Percentiles rank a stretch among this genome's conserved stretches.
Evolutionary conservation across 2,329 filamentous ascomycete genomes (phyloP).

Genomic region (Xylogone sp.): DNA sequence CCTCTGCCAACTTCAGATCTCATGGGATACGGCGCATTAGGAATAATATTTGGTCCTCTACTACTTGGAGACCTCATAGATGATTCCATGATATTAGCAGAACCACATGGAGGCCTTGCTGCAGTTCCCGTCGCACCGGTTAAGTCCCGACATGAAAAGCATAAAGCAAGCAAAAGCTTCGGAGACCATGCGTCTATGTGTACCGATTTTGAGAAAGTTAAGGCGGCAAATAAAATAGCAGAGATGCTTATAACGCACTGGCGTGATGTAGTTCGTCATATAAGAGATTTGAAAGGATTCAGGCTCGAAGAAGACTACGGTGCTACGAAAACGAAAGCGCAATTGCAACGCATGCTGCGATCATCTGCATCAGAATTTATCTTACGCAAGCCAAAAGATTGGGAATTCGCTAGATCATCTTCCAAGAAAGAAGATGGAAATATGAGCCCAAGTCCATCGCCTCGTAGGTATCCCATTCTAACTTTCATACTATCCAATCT

Average conservation of each 20-base stretch:
- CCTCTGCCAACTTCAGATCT: slow-evolving; percentile 53
- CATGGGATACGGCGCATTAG: slow-evolving; percentile 61
- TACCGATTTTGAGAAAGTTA: slow-evolving; percentile 48
- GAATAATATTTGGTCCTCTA: slow-evolving; percentile 63
- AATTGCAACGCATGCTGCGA: slow-evolving; percentile 23
- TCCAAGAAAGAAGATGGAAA: slow-evolving; percentile 18
- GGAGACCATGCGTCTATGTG: slow-evolving; percentile 18
- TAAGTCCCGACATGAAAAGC: slow-evolving; percentile 38
- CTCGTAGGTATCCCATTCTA: slow-evolving; percentile 22
- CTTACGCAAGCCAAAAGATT: slow-evolving; percentile 34
- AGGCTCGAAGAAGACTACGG: slow-evolving; percentile 9
- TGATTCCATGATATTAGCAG: slow-evolving; percentile 36
- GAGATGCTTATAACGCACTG: slow-evolving; percentile 66
- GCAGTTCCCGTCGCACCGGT: slow-evolving; percentile 31
- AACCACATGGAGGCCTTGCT: slow-evolving; percentile 20
- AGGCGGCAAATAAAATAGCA: slow-evolving; percentile 53
- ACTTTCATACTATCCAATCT: not conserved
- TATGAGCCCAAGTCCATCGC: slow-evolving; percentile 32
- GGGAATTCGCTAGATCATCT: slow-evolving; percentile 21
- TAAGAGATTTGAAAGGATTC: slow-evolving; percentile 40
- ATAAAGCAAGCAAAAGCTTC: slow-evolving; percentile 25
- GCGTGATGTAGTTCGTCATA: slow-evolving; percentile 59
- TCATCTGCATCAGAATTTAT: slow-evolving; percentile 40
- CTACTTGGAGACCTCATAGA: slow-evolving; percentile 55
- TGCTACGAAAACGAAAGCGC: slow-evolving; percentile 10